Conservation (phyloP, 2,329 filamentous ascomycete genomes). For the Paecilomyces fulvus region DNA sequence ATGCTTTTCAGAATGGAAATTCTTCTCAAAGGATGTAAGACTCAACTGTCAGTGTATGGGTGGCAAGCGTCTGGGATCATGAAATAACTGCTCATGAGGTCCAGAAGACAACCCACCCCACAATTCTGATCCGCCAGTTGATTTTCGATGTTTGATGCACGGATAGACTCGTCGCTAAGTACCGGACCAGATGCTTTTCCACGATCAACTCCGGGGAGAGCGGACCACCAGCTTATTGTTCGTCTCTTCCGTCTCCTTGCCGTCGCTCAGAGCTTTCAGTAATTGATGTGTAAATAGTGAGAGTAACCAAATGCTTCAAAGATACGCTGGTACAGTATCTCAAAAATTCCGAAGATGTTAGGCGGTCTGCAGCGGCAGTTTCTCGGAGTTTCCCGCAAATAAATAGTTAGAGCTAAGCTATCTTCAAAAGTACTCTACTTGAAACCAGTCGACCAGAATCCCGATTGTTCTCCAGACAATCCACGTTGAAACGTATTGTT, state of each 20-base stretch:
- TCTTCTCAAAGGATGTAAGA: not conserved
- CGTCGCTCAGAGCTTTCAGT: not conserved
- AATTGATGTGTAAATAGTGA: not conserved
- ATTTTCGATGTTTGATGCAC: not conserved
- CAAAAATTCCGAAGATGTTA: not conserved
- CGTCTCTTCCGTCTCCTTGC: not conserved
- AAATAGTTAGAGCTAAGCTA: not conserved
- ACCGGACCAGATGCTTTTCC: not conserved
- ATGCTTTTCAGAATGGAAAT: not conserved
- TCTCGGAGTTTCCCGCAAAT: not conserved
- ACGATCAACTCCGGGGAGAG: too few relatives aligned
- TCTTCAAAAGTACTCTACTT: too few relatives aligned
- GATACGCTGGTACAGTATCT: not conserved
- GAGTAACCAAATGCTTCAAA: not conserved
- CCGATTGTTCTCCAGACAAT: not conserved
- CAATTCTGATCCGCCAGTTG: not conserved
- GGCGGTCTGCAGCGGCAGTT: not conserved
- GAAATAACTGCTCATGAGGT: not conserved
- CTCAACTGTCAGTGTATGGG: too few relatives aligned
- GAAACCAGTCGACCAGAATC: not conserved
- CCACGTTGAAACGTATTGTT: not conserved
- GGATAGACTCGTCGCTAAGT: not conserved
- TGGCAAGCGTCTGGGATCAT: not conserved
- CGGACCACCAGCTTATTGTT: not conserved
- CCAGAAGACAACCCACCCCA: too few relatives aligned